Evolutionary conservation across 768 basidiomycete species (phyloP), one percentile per base, ranked within the genome.

Genomic region (Russula sp.): DNA sequence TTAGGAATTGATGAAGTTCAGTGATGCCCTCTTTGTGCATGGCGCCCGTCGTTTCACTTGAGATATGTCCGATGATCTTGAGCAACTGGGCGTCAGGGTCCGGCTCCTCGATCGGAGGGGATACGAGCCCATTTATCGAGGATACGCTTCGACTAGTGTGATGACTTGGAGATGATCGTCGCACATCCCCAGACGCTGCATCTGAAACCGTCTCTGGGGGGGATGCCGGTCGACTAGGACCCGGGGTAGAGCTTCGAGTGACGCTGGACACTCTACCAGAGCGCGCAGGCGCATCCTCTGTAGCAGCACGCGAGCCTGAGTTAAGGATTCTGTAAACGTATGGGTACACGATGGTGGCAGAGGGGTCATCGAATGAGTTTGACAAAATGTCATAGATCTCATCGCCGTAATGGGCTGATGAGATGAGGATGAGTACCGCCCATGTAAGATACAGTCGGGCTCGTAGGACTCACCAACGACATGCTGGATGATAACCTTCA

Each of bases 401-500:
- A 63, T 92, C 92, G 31, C 88, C 91, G 70, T 91, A 88, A 69
- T 92, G 88, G 40, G 88, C 91, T 89, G 57, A 18, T 52, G 50
- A 3, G 49, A 55, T 37, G 42, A 18, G 71, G 42, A 75, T 62
- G 47, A 68, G 64, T 6, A 7, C 34, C n/a, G 67, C 45, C 10
- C n/a, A 45, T 22, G 48, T 13, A 16, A 34, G 10, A 34, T 27
- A 31, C 8, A 32, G 35, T 39, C 27, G 20, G 16, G 83, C 94
- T 78, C 68, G 35, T 39, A 20, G 20, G 16, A 84, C 94, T 78
- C 68, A 95, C 94, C 90, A 69, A 98, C 92, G 60, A 98, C 84
- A 73, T 96, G 94, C 75, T 98, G 97, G 40, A 99, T 91, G 69
- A 99, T 92, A 47, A 97, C 95, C 79, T 99, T 99, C 74, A 98